Evolutionary conservation across 371 early-diverging fungal species (phyloP).

Genomic region (Syncephalastrum contaminatum): DNA sequence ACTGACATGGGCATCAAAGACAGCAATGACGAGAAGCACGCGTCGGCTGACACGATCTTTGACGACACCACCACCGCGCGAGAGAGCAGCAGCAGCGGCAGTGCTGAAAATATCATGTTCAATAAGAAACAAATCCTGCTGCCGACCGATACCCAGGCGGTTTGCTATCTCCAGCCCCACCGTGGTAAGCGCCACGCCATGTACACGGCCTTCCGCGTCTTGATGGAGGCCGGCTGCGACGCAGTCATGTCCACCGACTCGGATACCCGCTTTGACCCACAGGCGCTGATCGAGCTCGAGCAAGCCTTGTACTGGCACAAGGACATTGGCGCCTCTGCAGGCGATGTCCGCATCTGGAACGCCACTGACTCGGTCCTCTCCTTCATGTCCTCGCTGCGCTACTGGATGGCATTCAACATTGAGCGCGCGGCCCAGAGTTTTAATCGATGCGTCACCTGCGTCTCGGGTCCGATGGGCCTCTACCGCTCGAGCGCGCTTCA

Average conservation of each 20-base stretch:
- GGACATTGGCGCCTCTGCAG: constrained; percentile 61
- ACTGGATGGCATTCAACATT: constrained; percentile 73
- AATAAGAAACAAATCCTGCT: constrained; percentile 14
- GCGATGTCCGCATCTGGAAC: constrained; percentile 68
- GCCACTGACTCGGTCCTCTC: constrained; percentile 44
- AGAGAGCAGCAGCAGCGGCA: background rate
- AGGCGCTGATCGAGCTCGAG: constrained; percentile 51
- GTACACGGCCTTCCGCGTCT: constrained; percentile 62
- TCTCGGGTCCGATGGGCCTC: constrained; percentile 69
- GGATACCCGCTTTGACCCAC: constrained; percentile 61
- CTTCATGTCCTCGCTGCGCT: constrained; percentile 64
- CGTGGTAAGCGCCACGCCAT: constrained; percentile 65
- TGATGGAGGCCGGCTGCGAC: constrained; percentile 55
- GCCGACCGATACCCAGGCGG: constrained; percentile 41
- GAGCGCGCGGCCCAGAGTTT: constrained; percentile 68
- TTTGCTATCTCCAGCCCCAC: constrained; percentile 61
- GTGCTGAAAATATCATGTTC: background rate
- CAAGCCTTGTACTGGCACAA: constrained; percentile 51
- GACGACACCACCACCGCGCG: background rate
- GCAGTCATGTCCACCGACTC: constrained; percentile 66
- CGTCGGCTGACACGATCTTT: too few species aligned
- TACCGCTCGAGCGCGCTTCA: constrained; percentile 52
- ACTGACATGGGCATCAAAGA: background rate
- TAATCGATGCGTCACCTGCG: constrained; percentile 63
- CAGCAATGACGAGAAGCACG: background rate